Conservation (phyloP, 495 filamentous ascomycete species). For the Collariella sp. region DNA sequence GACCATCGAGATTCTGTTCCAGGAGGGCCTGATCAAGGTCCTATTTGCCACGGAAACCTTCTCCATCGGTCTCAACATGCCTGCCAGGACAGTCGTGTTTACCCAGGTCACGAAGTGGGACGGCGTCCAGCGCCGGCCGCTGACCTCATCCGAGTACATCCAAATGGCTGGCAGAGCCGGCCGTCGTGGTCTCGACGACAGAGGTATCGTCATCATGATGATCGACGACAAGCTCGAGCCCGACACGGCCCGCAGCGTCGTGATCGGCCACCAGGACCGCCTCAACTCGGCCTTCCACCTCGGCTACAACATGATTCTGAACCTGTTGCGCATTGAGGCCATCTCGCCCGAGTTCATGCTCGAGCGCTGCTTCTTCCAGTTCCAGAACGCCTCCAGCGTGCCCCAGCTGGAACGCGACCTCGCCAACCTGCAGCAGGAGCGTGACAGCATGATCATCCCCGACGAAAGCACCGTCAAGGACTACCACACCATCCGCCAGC, state of each 20-base stretch:
- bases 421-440: slow-evolving; percentile 60
- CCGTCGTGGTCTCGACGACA: slow-evolving; percentile 91
- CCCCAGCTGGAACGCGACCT: slow-evolving; percentile 74
- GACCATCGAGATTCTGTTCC: slow-evolving; percentile 97
- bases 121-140: slow-evolving; percentile 68
- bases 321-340: slow-evolving; percentile 88
- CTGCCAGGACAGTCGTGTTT: slow-evolving; percentile 96
- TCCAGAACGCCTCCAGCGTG: slow-evolving; percentile 85
- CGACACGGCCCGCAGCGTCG: slow-evolving; percentile 83
- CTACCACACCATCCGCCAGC: slow-evolving; percentile 79
- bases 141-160: slow-evolving; percentile 93
- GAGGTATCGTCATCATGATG: slow-evolving; percentile 99
- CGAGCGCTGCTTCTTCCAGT: slow-evolving; percentile 93
- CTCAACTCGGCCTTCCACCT: slow-evolving; percentile 96
- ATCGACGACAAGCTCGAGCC: slow-evolving; percentile 94
- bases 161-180: slow-evolving; percentile 98
- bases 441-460: slow-evolving; percentile 60
- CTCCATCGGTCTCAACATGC: slow-evolving; percentile 98
- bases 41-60: slow-evolving; percentile 97
- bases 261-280: slow-evolving; percentile 90
- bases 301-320: slow-evolving; percentile 99
- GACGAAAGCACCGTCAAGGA: slow-evolving; percentile 86
- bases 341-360: slow-evolving; percentile 97
- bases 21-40: slow-evolving; percentile 95
- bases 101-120: slow-evolving; percentile 94